Evolutionary conservation across 805 yeast species (phyloP).

Genomic region (Saturnispora quitensis): DNA sequence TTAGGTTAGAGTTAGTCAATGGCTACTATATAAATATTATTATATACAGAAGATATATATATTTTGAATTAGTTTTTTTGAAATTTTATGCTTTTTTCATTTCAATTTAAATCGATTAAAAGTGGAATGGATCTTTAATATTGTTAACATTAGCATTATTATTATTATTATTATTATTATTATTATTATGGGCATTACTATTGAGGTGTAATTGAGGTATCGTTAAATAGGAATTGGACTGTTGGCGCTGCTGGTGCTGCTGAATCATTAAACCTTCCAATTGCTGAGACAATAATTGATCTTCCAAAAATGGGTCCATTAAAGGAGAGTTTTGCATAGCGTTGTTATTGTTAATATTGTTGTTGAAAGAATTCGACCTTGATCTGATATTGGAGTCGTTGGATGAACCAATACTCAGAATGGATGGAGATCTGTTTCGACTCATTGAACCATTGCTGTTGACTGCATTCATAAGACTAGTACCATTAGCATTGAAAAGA

Average conservation of each 20-base stretch:
- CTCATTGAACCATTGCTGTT: conserved; percentile 1
- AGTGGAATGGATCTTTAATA: background rate
- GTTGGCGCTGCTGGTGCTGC: background rate
- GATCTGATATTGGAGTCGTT: conserved; percentile 1
- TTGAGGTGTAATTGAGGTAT: background rate
- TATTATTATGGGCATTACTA: background rate
- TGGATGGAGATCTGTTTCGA: conserved; percentile 7
- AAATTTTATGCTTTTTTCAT: background rate
- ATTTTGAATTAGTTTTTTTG: too few relatives aligned
- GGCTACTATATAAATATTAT: background rate
- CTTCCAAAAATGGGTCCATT: conserved; percentile 12
- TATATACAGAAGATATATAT: background rate
- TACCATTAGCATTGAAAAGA: background rate
- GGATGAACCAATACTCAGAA: background rate
- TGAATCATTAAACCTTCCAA: conserved; percentile 18
- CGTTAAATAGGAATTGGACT: background rate
- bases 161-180: background rate
- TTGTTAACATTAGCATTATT: background rate
- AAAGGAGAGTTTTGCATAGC: background rate
- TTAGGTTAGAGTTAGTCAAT: background rate
- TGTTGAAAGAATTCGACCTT: conserved; percentile 3
- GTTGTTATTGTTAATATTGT: conserved; percentile 4
- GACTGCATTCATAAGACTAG: conserved; percentile 4
- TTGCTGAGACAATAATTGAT: conserved; percentile 22
- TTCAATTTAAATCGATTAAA: background rate